Evolutionary conservation across 345 rosid genomes (phyloP).

Genomic region (Fremontodendron californicum): DNA sequence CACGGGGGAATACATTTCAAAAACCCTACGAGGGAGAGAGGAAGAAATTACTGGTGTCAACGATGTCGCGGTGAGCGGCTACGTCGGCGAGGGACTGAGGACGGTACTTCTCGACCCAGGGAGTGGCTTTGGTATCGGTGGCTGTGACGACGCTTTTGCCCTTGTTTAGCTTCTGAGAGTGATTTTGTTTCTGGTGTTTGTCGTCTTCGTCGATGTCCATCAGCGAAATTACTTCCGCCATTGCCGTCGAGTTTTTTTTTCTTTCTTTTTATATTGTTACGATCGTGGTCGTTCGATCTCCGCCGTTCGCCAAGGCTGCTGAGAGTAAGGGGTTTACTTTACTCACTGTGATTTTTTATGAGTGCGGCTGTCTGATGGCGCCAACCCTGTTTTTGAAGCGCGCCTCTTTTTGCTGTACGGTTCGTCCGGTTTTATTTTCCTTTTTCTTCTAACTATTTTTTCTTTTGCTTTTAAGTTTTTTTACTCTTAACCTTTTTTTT

Average conservation of each 20-base stretch:
- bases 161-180: constrained; percentile 32
- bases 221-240: constrained; percentile 50
- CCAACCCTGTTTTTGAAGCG: neutral
- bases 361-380: neutral
- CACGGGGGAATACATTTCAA: neutral
- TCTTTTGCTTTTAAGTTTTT: no score
- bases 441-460: no score
- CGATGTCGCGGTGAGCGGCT: constrained; percentile 97
- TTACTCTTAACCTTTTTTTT: no score
- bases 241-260: constrained; percentile 13
- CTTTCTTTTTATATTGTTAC: neutral
- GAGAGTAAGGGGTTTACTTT: neutral
- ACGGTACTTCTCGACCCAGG: constrained; percentile 98
- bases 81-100: constrained; percentile 94
- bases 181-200: constrained; percentile 15
- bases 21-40: constrained; percentile 26
- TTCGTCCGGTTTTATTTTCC: neutral
- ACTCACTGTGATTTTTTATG: neutral
- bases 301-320: neutral
- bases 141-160: constrained; percentile 48
- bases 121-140: constrained; percentile 51
- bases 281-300: neutral
- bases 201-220: constrained; percentile 82
- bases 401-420: neutral
- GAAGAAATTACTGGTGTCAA: constrained; percentile 70